Base-by-base conservation (phyloP, 306 rosid species). In the Fagus crenata region DNA sequence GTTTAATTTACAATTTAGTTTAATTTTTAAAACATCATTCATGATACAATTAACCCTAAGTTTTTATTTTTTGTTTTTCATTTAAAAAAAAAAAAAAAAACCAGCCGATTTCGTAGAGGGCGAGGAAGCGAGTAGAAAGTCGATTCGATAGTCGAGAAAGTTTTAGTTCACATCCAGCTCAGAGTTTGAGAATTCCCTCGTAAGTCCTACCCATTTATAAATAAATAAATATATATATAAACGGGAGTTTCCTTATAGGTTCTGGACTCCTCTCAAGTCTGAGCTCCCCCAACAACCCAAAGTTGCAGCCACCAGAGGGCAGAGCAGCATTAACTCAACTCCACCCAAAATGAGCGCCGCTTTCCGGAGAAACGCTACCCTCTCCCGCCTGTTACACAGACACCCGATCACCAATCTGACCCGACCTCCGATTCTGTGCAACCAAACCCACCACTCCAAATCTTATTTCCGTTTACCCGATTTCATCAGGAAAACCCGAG, bases 401-500 rank as follows among this genome's bases (percentile, higher is more conserved):
- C 83, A 82, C 67, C 76, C 83, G 18, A 22, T 73, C 69, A 70
- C 49, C 59, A 56, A 61, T 67, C 85, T 76, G 72, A 54, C 64
- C n/a, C 74, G 68, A 68, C 33, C 74, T 73, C 72, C 79, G 43
- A 22, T 70, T 51, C 51, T 74, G 71, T 61, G 69, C 37, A 73
- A 80, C 74, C 86, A 76, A 73, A 1, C 73, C 4, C 80, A 55
- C 14, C 82, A 84, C 3, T 51, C 75, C 2, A 86, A 78, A 78
- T 83, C 87, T 7, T 85, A 85, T 77, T 78, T 83, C 77, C 89
- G 89, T 14, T 67, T 72, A 41, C 82, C 87, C 49, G 73, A 84
- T 58, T 77, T 82, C 40, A 13, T 82, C 12, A 81, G 78, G 79
- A 87, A 80, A 73, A 32, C 89, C 55, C 85, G 70, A 81, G 81